A percentile compares a stretch with the other conserved stretches of the same genome.
phyloP scores from a whole-genome alignment of 1,284 basidiomycete genomes.

The Ustilago tritici region DNA sequence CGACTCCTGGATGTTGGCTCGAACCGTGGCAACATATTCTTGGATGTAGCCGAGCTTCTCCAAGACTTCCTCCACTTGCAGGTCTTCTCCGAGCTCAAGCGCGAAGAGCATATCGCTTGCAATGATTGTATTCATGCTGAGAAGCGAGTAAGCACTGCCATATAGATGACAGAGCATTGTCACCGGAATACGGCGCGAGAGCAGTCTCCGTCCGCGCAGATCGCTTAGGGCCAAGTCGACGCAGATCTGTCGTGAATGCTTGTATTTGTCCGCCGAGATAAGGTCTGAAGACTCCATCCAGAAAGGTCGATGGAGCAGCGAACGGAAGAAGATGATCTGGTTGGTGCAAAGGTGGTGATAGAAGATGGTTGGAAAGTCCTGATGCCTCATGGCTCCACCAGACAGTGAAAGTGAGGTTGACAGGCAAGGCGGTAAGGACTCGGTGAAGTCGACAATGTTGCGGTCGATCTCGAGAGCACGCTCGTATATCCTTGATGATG shows the following conservation, averaged over 20 bases:
- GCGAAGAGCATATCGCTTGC: conserved; percentile 44
- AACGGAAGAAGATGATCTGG: conserved; percentile 48
- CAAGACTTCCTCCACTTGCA: conserved; percentile 32
- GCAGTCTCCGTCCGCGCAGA: conserved; percentile 34
- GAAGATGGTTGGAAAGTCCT: conserved; percentile 46
- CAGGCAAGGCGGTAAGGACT: conserved; percentile 28
- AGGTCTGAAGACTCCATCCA: conserved; percentile 51
- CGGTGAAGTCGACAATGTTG: conserved; percentile 33
- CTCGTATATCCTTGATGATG: conserved; percentile 30
- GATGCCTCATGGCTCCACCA: conserved; percentile 35
- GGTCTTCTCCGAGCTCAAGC: conserved; percentile 31
- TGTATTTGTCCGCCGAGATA: conserved; percentile 25
- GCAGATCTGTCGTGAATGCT: conserved; percentile 40
- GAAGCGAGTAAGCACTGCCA: conserved; percentile 44
- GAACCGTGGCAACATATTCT: conserved; percentile 42
- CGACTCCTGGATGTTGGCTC: conserved; percentile 46
- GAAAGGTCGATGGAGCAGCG: conserved; percentile 43
- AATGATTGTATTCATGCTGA: conserved; percentile 53
- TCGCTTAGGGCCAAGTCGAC: conserved; percentile 41
- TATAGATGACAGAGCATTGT: conserved; percentile 50
- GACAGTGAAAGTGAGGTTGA: conserved; percentile 19
- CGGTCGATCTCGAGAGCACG: conserved; percentile 43
- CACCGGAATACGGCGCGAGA: conserved; percentile 39
- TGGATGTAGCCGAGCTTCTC: conserved; percentile 46
- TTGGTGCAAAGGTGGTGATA: conserved; percentile 48